Percentiles rank a stretch among this genome's conserved stretches.
phyloP scores from a whole-genome alignment of 495 filamentous ascomycete species.

The Trichoderma asperelloides region DNA sequence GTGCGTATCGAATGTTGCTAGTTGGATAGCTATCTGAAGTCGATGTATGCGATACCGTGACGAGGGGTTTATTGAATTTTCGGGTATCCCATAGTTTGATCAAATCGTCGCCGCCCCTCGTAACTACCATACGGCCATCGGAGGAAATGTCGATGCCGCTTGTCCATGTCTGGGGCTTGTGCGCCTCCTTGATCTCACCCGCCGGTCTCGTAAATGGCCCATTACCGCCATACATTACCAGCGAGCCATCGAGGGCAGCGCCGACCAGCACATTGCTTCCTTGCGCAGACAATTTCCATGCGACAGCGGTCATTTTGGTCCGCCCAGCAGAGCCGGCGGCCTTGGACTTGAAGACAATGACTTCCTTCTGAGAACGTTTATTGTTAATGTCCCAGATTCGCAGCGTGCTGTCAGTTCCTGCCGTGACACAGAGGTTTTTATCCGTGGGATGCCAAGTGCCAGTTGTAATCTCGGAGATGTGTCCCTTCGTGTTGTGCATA shows the following conservation, averaged over 20 bases:
- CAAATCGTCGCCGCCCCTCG: slow-evolving; percentile 75
- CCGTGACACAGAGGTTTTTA: slow-evolving; percentile 73
- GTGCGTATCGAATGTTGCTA: slow-evolving; percentile 81
- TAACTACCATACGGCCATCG: slow-evolving; percentile 83
- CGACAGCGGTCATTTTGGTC: slow-evolving; percentile 86
- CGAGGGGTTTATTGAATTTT: slow-evolving; percentile 86
- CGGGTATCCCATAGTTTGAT: slow-evolving; percentile 92
- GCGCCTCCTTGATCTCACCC: slow-evolving; percentile 81
- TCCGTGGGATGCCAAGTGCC: slow-evolving; percentile 86
- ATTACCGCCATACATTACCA: slow-evolving; percentile 87
- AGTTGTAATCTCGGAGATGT: slow-evolving; percentile 79
- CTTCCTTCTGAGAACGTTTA: slow-evolving; percentile 76
- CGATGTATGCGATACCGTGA: slow-evolving; percentile 66
- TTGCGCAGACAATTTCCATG: slow-evolving; percentile 72
- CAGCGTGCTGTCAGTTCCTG: slow-evolving; percentile 85
- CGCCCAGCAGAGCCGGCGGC: slow-evolving; percentile 77
- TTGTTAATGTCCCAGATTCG: slow-evolving; percentile 95
- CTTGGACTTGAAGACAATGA: slow-evolving; percentile 90
- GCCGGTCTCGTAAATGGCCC: slow-evolving; percentile 78
- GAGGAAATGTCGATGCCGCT: slow-evolving; percentile 84
- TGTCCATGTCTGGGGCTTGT: slow-evolving; percentile 80
- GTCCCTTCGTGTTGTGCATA: slow-evolving; percentile 93
- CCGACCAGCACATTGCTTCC: slow-evolving; percentile 72
- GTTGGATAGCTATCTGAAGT: slow-evolving; percentile 76
- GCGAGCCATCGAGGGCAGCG: slow-evolving; percentile 80